Conservation (phyloP, 2,329 filamentous ascomycete species). For the Venturia pyrina region DNA sequence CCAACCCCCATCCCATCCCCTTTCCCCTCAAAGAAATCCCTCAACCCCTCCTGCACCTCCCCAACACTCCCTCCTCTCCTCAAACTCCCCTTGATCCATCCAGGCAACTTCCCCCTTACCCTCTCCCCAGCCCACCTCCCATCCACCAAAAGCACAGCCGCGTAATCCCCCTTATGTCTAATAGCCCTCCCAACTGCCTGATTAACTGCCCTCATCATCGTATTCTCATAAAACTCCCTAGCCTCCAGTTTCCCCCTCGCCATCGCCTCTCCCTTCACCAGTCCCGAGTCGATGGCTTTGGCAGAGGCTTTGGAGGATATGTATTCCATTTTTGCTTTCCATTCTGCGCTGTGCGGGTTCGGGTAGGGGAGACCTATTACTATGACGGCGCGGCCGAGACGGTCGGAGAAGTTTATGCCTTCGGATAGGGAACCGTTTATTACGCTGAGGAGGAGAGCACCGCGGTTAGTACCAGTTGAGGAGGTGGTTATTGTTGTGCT, state of each 20-base stretch:
- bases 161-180: slow-evolving; percentile 78
- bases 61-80: slow-evolving; percentile 25
- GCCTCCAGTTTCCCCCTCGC: slow-evolving; percentile 40
- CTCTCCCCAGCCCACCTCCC: slow-evolving; percentile 63
- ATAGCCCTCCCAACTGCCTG: slow-evolving; percentile 93
- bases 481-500: slow-evolving; percentile 48
- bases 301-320: slow-evolving; percentile 53
- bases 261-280: slow-evolving; percentile 21
- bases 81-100: slow-evolving; percentile 75
- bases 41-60: slow-evolving; percentile 32
- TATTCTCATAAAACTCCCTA: slow-evolving; percentile 82
- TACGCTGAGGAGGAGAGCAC: slow-evolving; percentile 78
- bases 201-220: slow-evolving; percentile 94
- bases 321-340: slow-evolving; percentile 85
- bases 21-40: slow-evolving; percentile 18
- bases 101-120: slow-evolving; percentile 71
- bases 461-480: slow-evolving; percentile 33
- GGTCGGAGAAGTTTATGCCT: slow-evolving; percentile 95
- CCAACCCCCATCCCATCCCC: background rate
- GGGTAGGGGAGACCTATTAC: slow-evolving; percentile 92
- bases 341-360: slow-evolving; percentile 79
- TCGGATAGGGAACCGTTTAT: slow-evolving; percentile 93
- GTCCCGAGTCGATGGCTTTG: slow-evolving; percentile 16
- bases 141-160: slow-evolving; percentile 79
- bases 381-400: slow-evolving; percentile 76